phyloP scores from a whole-genome alignment of 2,329 filamentous ascomycete species.

The Xylaria sp. region DNA sequence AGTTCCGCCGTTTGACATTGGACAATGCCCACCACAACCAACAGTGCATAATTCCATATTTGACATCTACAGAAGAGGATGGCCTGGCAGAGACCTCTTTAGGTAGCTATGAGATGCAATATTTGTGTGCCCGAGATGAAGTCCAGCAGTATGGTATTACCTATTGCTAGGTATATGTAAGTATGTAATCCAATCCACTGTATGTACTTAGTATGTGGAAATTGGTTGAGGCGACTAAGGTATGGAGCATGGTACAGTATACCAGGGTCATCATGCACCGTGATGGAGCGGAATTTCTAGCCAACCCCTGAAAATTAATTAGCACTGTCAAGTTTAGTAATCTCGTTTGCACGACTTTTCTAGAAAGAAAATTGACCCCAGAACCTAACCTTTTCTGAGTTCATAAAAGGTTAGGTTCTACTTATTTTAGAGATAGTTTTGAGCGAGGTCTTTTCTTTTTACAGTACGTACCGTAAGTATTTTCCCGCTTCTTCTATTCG shows the following conservation, averaged over 20 bases:
- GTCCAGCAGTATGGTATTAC: slow-evolving; percentile 17
- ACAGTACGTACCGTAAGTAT: neutral
- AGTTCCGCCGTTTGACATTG: slow-evolving; percentile 6
- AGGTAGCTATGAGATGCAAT: neutral
- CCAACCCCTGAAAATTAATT: slow-evolving; percentile 22
- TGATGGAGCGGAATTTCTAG: neutral
- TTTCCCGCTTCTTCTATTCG: neutral
- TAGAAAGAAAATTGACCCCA: slow-evolving; percentile 20
- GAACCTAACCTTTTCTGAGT: neutral
- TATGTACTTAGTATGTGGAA: neutral
- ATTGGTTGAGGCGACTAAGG: neutral
- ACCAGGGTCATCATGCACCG: slow-evolving; percentile 19
- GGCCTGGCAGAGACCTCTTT: neutral
- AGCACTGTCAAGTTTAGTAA: slow-evolving; percentile 14
- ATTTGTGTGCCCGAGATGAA: neutral
- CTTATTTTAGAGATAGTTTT: neutral
- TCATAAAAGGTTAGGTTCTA: too few relatives aligned
- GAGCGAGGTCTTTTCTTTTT: neutral
- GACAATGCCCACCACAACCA: slow-evolving; percentile 5
- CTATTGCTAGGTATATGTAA: neutral
- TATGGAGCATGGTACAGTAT: slow-evolving; percentile 5
- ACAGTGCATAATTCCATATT: slow-evolving; percentile 1
- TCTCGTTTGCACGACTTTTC: slow-evolving; percentile 27
- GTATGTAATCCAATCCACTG: neutral
- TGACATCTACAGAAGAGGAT: neutral